Base-by-base conservation (phyloP, 2,329 filamentous ascomycete species). In the Mycosphaerella sp. region DNA sequence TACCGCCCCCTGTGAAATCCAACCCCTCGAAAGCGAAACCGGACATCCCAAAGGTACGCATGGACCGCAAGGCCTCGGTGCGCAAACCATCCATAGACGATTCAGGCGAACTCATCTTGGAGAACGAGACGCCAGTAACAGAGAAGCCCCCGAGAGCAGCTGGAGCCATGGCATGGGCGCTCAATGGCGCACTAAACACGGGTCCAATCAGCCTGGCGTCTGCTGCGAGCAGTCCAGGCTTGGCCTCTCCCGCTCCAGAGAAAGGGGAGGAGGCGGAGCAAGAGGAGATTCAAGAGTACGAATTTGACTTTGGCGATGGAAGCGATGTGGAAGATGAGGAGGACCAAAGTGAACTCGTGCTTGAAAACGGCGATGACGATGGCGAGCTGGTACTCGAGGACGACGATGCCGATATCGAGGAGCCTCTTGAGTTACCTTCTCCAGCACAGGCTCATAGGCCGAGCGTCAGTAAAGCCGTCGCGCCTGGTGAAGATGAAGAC, bases 161-260 rank as follows among this genome's bases (percentile, higher is more conserved):
- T 47, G 60, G 51, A 14, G 62, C 59, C 8, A 65, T 65, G 64
- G 62, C 60, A 2, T 64, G 67, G 21, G 66, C 66, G 7, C 51
- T 69, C 2, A 58, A 58, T 26, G 65, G 66, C 2, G 62, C 64
- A 26, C 59, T 72, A 1, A 67, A 67, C 21, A 64, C 66, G 26
- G 73, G 73, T 2, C 74, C 74, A 2, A 74, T 75, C 43, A 72
- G 68, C 12, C 66, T 76, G 38, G 70, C 69, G 12, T 73, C 70
- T 55, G 74, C 73, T 1, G 72, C 73, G 6, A 74, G 67, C 53
- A 73, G 54, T 54, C 66, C 61, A 38, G 64, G 60, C 34, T 59
- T 53, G 3, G 49, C 51, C 17, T 62, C 60, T 23, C 64, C 64
- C 11, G 53, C 56, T 41, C 51, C 56, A 6, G 46, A 51, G 26